phyloP scores from a whole-genome alignment of 495 filamentous ascomycete genomes.

The Penicillium argentinense region DNA sequence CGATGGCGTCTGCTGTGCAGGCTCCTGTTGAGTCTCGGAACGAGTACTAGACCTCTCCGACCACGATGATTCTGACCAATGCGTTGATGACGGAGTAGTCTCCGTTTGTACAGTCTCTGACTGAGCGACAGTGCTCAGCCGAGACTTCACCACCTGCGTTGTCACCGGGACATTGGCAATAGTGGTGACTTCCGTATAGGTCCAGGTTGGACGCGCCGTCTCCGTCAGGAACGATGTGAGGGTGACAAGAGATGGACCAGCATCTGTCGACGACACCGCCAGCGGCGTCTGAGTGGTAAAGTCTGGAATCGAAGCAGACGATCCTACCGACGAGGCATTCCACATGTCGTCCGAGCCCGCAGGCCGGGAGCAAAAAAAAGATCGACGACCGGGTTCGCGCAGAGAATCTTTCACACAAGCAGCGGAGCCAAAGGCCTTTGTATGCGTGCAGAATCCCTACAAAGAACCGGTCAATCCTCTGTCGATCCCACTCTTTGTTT shows the following conservation, averaged over 20 bases:
- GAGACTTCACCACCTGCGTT: neutral
- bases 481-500: neutral
- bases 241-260: neutral
- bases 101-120: neutral
- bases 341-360: slow-evolving; percentile 11
- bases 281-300: neutral
- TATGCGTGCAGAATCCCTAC: too few relatives aligned
- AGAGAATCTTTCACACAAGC: too few relatives aligned
- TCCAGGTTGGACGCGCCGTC: slow-evolving; percentile 8
- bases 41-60: neutral
- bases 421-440: too few relatives aligned
- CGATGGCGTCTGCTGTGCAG: neutral
- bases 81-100: neutral
- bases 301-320: neutral
- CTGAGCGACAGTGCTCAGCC: neutral
- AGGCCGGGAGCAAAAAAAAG: slow-evolving; percentile 1
- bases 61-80: neutral
- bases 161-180: neutral
- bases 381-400: too few relatives aligned
- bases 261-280: neutral
- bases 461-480: neutral
- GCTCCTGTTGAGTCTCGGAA: neutral
- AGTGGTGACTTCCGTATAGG: slow-evolving; percentile 4
- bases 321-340: slow-evolving; percentile 2
- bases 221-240: slow-evolving; percentile 13